A percentile compares a stretch with the other conserved stretches of the same genome.
Evolutionary conservation across 345 rosid genomes (phyloP).

Genomic region (Aquilaria yunnanensis): DNA sequence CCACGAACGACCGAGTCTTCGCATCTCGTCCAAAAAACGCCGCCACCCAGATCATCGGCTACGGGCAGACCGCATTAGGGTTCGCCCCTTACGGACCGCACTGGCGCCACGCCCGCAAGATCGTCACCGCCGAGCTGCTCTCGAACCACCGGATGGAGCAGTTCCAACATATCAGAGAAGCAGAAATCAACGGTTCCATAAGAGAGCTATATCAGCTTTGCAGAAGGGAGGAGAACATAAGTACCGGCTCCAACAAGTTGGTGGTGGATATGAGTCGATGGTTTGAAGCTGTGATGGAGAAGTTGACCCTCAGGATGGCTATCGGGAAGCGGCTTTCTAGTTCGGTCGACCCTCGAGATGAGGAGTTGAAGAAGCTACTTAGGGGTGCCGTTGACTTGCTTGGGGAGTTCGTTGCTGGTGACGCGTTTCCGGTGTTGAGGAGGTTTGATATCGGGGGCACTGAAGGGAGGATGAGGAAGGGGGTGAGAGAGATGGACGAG

Average conservation of each 20-base stretch:
- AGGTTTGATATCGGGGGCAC: conserved; percentile 23
- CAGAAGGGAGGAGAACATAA: conserved; percentile 21
- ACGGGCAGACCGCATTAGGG: conserved; percentile 5
- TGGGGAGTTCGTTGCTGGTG: conserved; percentile 40
- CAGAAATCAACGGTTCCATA: conserved; percentile 9
- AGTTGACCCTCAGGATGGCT: conserved; percentile 35
- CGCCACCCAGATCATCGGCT: conserved; percentile 52
- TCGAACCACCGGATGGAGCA: conserved; percentile 44
- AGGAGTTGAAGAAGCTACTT: conserved; percentile 37
- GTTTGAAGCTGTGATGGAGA: conserved; percentile 36
- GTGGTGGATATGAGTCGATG: conserved; percentile 34
- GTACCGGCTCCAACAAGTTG: conserved; percentile 7
- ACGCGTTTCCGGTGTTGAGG: too few species aligned
- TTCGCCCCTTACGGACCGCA: too few species aligned
- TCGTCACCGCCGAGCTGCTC: too few species aligned
- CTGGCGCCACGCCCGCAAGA: too few species aligned
- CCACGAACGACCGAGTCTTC: conserved; percentile 46
- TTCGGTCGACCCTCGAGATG: conserved; percentile 40
- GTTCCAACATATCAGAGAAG: conserved; percentile 31
- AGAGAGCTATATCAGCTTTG: conserved; percentile 4
- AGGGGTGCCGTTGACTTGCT: conserved; percentile 30
- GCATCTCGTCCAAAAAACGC: conserved; percentile 50
- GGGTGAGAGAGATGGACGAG: conserved; percentile 31
- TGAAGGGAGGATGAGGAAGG: conserved; percentile 42
- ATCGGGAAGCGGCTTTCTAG: conserved; percentile 43